A percentile compares a stretch with the other conserved stretches of the same genome.
These are phyloP conservation scores for Trichoderma polysporum DNA, from an alignment of 2,329 filamentous ascomycete genomes.

Conservation along the genomic window DNA sequence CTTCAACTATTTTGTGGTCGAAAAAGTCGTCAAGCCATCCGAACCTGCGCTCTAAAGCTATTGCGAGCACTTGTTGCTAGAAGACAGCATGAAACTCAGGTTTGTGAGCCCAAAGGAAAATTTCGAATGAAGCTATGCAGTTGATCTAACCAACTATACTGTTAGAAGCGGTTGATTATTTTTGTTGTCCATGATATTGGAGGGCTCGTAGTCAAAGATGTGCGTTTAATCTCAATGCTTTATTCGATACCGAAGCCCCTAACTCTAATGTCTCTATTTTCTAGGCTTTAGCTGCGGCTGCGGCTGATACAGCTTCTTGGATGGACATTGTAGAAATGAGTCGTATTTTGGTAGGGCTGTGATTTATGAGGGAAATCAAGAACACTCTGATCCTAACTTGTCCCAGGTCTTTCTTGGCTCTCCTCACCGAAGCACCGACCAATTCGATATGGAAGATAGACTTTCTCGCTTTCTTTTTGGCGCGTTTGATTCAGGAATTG, in stretches of 20 bases:
- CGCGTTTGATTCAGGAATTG: not conserved
- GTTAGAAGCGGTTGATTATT: slow-evolving; percentile 9
- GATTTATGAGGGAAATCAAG: not conserved
- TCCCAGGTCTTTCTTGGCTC: slow-evolving; percentile 17
- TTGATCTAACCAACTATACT: not conserved
- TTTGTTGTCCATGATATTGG: slow-evolving; percentile 21
- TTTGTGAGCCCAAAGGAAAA: not conserved
- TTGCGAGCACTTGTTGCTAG: slow-evolving; percentile 4
- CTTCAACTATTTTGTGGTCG: slow-evolving; percentile 17
- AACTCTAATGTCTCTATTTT: not conserved
- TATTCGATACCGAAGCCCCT: too few relatives aligned
- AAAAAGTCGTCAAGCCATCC: slow-evolving; percentile 17
- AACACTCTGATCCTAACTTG: not conserved
- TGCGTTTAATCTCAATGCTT: not conserved
- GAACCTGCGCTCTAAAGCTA: slow-evolving; percentile 10
- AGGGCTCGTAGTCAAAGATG: slow-evolving; percentile 21
- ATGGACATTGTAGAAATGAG: slow-evolving; percentile 15
- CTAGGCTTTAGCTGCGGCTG: slow-evolving; percentile 10
- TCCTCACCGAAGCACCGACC: slow-evolving; percentile 14
- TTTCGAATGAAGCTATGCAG: not conserved
- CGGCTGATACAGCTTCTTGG: slow-evolving; percentile 9
- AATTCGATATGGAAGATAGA: slow-evolving; percentile 20
- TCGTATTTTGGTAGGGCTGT: slow-evolving; percentile 12
- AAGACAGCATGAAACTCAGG: not conserved
- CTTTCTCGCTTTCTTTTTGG: slow-evolving; percentile 21